Base-by-base conservation (phyloP, 208 protist species). In the Trypanosoma mega region DNA sequence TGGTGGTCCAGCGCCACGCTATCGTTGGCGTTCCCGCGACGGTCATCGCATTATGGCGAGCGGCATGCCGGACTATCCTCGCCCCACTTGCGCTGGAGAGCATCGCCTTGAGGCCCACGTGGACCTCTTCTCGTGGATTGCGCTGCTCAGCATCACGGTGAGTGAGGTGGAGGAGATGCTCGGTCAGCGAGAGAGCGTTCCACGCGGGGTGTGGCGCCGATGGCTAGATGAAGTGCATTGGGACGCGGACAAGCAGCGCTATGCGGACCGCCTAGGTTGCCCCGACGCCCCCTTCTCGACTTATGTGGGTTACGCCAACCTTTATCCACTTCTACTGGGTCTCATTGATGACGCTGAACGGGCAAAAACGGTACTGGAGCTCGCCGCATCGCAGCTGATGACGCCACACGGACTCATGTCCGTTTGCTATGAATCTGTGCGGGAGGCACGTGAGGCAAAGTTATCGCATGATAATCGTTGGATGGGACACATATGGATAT, bases 51-150 rank as follows among this genome's bases (percentile, higher is more conserved):
- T 91, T 24, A 68, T 73, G 2, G 76, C 78, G 9, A 91, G 87
- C 51, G 87, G 87, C 50, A 91, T 94, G 87, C 67, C 77, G 55
- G 87, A 94, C 71, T 94, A 94, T 58, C 78, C 83, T 11, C 76
- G 87, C 21, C 69, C 76, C 7, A 34, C 78, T 27, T 91, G 84
- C 63, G 14, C 49, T 2, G 82, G 68, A 30, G 68, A 83, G 59
- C 72, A 84, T 30, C 50, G 64, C 34, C 46, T 55, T n/a, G 87
- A 91, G 68, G 79, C 76, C 6, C 83, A 94, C 60, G 80, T 94
- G 34, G 87, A 94, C 52, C 72, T 86, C 21, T 91, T 94, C 61
- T 56, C 83, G 30, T 94, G 87, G 84, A 63, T 91, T 18, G 87
- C 87, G 0, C 58, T 90, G 24, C 76, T 94, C 20, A 87, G 76